Base-by-base conservation (phyloP, 371 early-diverging fungal genomes). In the Chytridium lagenaria region DNA sequence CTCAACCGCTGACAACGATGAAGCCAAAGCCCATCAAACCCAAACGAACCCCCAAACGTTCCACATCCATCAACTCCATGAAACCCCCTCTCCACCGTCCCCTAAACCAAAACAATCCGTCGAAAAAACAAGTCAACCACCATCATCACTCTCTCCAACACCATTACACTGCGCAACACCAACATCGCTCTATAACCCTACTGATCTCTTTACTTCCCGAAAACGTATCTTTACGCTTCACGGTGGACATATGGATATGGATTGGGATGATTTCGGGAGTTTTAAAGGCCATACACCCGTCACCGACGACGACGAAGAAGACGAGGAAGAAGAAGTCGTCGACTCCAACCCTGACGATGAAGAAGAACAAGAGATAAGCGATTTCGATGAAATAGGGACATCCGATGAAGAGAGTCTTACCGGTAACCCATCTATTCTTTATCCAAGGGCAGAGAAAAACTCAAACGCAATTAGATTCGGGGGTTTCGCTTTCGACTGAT, bases 331-430 rank as follows among this genome's bases (percentile, higher is more conserved):
- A 31, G 3, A 23, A 22, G 2, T 67, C 67, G n/a, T n/a, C n/a
- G 69, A 50, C 22, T 50, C 1, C 2, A 38, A 50, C 16, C 30
- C 50, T 10, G 59, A 57, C 40, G 70, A 70, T 30, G 70, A 70
- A n/a, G 70, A 70, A 33, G 70, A 70, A 59, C 70, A 70, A 40
- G 70, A 70, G 33, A 70, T 70, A 15, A 70, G 55, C 36, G 70
- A 70, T 33, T 70, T 70, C 50, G 70, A 70, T 37, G 59, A 57
- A 1, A 51, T 50, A n/a, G n/a, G n/a, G 68, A 68, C 57, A 15
- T 68, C 55, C 10, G 52, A 39, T 38, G 69, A 66, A 30, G 66
- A 66, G 33, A 19, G 26, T 26, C 30, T 40, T 22, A 38, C 39
- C 16, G 66, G 44, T 40, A 2, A 28, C n/a, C n/a, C n/a, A n/a